These are phyloP conservation scores for Talaromyces marneffei DNA, from an alignment of 2,329 filamentous ascomycete genomes.

Conservation along the genomic window DNA sequence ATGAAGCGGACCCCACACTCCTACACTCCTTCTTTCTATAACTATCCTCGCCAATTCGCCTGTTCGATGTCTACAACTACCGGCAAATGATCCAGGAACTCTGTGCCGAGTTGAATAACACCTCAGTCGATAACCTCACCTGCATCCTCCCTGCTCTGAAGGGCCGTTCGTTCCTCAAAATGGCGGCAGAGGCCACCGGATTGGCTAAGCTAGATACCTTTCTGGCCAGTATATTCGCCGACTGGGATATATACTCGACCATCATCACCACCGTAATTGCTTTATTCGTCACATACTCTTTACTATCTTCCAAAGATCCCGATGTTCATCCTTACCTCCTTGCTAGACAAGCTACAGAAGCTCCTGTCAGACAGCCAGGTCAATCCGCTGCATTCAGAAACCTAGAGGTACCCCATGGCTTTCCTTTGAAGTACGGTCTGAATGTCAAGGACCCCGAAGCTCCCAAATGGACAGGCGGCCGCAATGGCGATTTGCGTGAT, in stretches of 20 bases:
- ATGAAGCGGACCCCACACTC: not conserved
- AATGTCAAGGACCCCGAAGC: slow-evolving; percentile 75
- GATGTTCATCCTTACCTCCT: slow-evolving; percentile 90
- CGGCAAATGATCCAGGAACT: slow-evolving; percentile 13
- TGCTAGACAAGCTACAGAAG: slow-evolving; percentile 72
- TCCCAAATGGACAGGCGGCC: slow-evolving; percentile 75
- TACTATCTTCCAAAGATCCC: slow-evolving; percentile 68
- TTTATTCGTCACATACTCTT: slow-evolving; percentile 62
- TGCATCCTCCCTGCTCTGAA: slow-evolving; percentile 9
- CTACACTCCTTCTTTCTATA: not conserved
- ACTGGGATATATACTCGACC: slow-evolving; percentile 80
- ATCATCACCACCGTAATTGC: slow-evolving; percentile 62
- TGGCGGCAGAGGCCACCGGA: slow-evolving; percentile 46
- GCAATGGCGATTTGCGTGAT: slow-evolving; percentile 84
- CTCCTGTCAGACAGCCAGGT: slow-evolving; percentile 72
- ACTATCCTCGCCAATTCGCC: not conserved
- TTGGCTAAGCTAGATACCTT: slow-evolving; percentile 66
- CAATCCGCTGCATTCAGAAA: slow-evolving; percentile 83
- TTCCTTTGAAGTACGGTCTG: slow-evolving; percentile 68
- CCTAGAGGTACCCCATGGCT: slow-evolving; percentile 78
- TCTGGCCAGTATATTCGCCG: slow-evolving; percentile 62
- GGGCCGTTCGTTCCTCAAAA: slow-evolving; percentile 18
- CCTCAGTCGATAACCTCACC: slow-evolving; percentile 7
- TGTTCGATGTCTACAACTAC: not conserved
- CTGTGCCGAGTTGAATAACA: slow-evolving; percentile 12